phyloP scores from a whole-genome alignment of 2,329 filamentous ascomycete genomes.

The Coniochaeta prunicola region DNA sequence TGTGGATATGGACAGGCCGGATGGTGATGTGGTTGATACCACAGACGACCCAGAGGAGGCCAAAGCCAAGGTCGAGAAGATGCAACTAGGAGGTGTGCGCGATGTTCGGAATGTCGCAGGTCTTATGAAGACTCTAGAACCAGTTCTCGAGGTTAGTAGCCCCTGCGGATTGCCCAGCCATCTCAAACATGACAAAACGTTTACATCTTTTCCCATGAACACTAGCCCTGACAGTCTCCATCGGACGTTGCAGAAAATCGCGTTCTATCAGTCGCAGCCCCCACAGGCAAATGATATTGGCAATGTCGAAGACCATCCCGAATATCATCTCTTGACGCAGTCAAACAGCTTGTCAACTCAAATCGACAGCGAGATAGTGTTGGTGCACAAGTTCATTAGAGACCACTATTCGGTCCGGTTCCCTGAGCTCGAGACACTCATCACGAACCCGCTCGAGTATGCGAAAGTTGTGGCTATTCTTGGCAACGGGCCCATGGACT shows the following conservation, averaged over 20 bases:
- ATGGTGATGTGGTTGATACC: conserved; percentile 38
- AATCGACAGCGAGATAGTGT: conserved; percentile 86
- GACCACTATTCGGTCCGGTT: conserved; percentile 94
- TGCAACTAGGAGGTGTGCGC: conserved; percentile 65
- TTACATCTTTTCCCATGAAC: conserved; percentile 54
- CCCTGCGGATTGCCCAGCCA: conserved; percentile 11
- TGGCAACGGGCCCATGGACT: conserved; percentile 82
- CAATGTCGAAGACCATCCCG: conserved; percentile 85
- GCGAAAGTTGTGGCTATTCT: conserved; percentile 91
- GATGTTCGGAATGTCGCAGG: conserved; percentile 75
- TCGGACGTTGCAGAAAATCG: conserved; percentile 65
- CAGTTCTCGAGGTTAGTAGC: conserved; percentile 70
- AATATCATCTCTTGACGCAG: conserved; percentile 81
- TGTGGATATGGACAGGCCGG: conserved; percentile 45
- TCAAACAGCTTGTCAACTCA: conserved; percentile 85
- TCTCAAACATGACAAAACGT: conserved; percentile 33
- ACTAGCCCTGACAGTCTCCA: conserved; percentile 61
- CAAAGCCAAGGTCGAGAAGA: conserved; percentile 75
- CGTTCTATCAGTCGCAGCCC: conserved; percentile 64
- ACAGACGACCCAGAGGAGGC: conserved; percentile 60
- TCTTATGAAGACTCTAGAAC: conserved; percentile 74
- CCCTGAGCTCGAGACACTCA: conserved; percentile 82
- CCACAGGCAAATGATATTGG: conserved; percentile 61
- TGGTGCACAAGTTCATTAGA: conserved; percentile 92
- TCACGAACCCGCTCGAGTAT: conserved; percentile 90